Percentiles rank a stretch among this genome's conserved stretches.
Conservation (phyloP, 306 rosid genomes). For the Lathyrus sativus region DNA sequence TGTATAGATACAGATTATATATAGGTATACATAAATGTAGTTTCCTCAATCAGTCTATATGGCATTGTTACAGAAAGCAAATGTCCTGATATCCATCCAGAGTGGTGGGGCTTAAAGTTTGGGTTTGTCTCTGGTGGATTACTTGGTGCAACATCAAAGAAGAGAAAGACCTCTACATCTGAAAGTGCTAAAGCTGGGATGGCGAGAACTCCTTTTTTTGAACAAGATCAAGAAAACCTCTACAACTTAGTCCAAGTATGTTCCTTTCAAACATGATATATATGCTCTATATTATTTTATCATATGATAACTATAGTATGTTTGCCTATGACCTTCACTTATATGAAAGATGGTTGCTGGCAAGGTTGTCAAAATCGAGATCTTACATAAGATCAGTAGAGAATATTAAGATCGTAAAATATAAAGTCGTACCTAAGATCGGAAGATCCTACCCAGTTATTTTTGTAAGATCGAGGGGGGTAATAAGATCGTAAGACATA, state of each 20-base stretch:
- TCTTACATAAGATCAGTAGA: too few species aligned
- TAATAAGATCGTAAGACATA: too few species aligned
- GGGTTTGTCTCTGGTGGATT: constrained; percentile 89
- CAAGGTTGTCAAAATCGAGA: too few species aligned
- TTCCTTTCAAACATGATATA: constrained; percentile 6
- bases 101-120: constrained; percentile 90
- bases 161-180: constrained; percentile 43
- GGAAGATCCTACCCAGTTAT: too few species aligned
- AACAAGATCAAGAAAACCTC: constrained; percentile 93
- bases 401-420: too few species aligned
- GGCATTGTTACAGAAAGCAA: constrained; percentile 48
- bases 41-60: constrained; percentile 36
- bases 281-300: constrained; percentile 14
- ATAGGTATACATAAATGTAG: not conserved
- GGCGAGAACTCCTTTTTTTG: constrained; percentile 72
- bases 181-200: constrained; percentile 40
- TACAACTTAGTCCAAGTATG: constrained; percentile 93
- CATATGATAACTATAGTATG: constrained; percentile 8
- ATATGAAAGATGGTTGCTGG: constrained; percentile 8
- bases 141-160: constrained; percentile 79
- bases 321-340: constrained; percentile 13
- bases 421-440: too few species aligned
- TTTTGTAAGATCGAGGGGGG: too few species aligned
- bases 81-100: constrained; percentile 48
- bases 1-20: too few species aligned